A percentile compares a stretch with the other conserved stretches of the same genome.
phyloP scores from a whole-genome alignment of 257 asterid genomes.

The Leptodermis oblonga region DNA sequence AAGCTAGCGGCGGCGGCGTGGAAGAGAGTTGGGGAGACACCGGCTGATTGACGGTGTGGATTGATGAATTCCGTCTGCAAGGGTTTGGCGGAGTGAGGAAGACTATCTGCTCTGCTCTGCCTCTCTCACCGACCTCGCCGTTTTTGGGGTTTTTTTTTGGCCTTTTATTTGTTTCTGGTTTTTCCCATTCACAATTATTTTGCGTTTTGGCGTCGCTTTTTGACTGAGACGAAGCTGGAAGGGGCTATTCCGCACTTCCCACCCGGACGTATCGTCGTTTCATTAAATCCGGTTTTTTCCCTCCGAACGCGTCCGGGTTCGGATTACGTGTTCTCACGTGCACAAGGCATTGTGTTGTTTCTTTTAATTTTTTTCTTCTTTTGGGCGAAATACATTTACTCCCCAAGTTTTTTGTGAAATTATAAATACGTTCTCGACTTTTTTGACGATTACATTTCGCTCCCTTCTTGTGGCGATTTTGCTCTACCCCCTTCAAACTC shows the following conservation, averaged over 20 bases:
- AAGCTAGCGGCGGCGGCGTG: slow-evolving; percentile 1
- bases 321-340: slow-evolving; percentile 19
- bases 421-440: too few species aligned
- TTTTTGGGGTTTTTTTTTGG: background rate
- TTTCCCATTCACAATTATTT: slow-evolving; percentile 1
- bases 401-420: too few species aligned
- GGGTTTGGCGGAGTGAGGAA: slow-evolving; percentile 10
- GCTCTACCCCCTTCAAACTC: too few species aligned
- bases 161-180: background rate
- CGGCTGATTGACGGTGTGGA: background rate
- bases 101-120: background rate
- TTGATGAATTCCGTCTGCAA: background rate
- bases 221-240: slow-evolving; percentile 25
- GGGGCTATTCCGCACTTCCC: slow-evolving; percentile 19
- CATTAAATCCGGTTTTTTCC: slow-evolving; percentile 29
- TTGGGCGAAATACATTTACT: background rate
- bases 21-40: background rate
- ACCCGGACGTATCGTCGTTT: slow-evolving; percentile 31
- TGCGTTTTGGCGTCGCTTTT: slow-evolving; percentile 8
- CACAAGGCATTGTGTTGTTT: background rate
- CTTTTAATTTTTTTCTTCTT: background rate
- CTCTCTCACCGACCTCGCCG: slow-evolving; percentile 18
- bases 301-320: slow-evolving; percentile 30
- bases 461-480: too few species aligned
- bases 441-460: too few species aligned